Conservation (phyloP, 2,329 filamentous ascomycete genomes). For the Balansia obtecta region DNA sequence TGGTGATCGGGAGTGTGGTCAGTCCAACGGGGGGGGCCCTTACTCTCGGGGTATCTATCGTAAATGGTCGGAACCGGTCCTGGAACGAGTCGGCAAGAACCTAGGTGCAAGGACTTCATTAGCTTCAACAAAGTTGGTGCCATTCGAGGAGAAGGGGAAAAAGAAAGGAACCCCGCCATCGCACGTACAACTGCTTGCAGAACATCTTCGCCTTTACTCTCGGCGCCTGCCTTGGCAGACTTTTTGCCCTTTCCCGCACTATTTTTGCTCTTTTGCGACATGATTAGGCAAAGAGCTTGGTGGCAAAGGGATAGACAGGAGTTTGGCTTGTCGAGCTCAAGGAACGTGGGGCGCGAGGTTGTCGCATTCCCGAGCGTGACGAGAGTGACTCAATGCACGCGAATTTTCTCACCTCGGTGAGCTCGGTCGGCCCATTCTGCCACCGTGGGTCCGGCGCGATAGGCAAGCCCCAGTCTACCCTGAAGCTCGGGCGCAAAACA, state of each 20-base stretch:
- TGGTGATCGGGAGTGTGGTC: too few relatives aligned
- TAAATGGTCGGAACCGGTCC: slow-evolving; percentile 81
- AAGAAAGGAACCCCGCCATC: slow-evolving; percentile 13
- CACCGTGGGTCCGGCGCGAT: background rate
- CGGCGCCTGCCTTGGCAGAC: slow-evolving; percentile 34
- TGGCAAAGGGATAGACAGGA: slow-evolving; percentile 2
- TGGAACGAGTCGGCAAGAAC: slow-evolving; percentile 92
- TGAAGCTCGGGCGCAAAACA: background rate
- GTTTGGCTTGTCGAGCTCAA: slow-evolving; percentile 3
- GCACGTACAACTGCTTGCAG: slow-evolving; percentile 42
- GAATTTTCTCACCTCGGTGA: slow-evolving; percentile 1
- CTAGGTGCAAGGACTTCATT: slow-evolving; percentile 27
- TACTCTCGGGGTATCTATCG: slow-evolving; percentile 76
- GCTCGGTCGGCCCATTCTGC: background rate
- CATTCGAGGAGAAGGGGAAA: background rate
- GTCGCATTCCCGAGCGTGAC: background rate
- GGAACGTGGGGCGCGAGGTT: slow-evolving; percentile 1
- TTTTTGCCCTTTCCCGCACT: slow-evolving; percentile 39
- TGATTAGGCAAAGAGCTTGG: slow-evolving; percentile 12
- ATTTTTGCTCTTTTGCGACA: slow-evolving; percentile 35
- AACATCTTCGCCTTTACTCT: slow-evolving; percentile 45
- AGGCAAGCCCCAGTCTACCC: background rate
- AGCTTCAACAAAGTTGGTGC: slow-evolving; percentile 6
- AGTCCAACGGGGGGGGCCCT: background rate
- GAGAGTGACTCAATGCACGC: background rate